These are phyloP conservation scores for Dittrichia graveolens DNA, from an alignment of 129 eudicot species.

Conservation along the genomic window DNA sequence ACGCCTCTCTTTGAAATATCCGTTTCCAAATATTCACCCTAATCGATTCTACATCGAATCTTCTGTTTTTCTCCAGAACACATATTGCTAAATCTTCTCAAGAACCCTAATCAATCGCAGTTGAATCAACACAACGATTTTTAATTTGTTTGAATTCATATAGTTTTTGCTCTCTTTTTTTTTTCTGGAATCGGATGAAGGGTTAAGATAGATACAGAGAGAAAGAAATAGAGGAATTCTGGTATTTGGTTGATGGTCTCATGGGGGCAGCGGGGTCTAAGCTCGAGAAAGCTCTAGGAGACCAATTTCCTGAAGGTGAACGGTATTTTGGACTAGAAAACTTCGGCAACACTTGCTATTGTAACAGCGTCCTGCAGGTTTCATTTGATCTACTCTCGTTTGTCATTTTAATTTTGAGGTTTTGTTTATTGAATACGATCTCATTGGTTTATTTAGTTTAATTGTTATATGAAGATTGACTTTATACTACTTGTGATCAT, in stretches of 20 bases:
- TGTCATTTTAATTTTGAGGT: neutral
- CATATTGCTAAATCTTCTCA: neutral
- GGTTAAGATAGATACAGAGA: conserved; percentile 17
- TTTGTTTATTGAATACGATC: neutral
- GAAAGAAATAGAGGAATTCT: conserved; percentile 40
- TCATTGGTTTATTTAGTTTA: neutral
- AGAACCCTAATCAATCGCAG: conserved; percentile 27
- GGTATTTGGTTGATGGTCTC: conserved; percentile 68
- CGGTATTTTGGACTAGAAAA: conserved; percentile 91
- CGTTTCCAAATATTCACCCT: conserved; percentile 37
- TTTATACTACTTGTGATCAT: neutral
- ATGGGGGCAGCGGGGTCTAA: conserved; percentile 98
- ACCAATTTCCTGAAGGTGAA: conserved; percentile 97
- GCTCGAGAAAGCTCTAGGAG: conserved; percentile 95
- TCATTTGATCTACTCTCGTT: neutral
- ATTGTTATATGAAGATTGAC: conserved; percentile 10
- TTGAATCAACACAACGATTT: neutral
- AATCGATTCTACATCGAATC: conserved; percentile 21
- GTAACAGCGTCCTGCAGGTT: conserved; percentile 96
- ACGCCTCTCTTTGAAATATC: conserved; percentile 33
- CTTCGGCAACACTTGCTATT: conserved; percentile 97
- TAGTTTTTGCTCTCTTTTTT: neutral
- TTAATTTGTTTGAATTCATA: neutral
- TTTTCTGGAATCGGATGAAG: conserved; percentile 10
- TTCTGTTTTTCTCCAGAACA: neutral